phyloP scores from a whole-genome alignment of 768 basidiomycete genomes.

The Rhodocollybia butyracea region DNA sequence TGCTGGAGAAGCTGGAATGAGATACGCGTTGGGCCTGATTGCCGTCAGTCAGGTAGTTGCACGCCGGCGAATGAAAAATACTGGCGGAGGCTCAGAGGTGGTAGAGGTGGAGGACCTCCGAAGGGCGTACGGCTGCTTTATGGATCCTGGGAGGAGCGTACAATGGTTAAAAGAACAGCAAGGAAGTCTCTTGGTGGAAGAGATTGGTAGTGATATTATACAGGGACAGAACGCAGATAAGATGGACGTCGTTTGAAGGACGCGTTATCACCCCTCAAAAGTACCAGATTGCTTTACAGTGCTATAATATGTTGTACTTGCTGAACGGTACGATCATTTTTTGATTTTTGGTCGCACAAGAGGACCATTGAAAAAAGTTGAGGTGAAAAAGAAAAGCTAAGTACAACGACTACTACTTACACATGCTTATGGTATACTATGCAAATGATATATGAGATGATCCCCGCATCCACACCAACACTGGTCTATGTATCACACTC shows the following conservation, averaged over 20 bases:
- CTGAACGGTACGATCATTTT: no score
- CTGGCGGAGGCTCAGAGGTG: conserved; percentile 43
- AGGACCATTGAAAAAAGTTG: no score
- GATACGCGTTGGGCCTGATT: conserved; percentile 93
- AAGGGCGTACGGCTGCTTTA: conserved; percentile 83
- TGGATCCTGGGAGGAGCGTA: conserved; percentile 90
- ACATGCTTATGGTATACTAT: no score
- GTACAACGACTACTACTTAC: no score
- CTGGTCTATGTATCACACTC: no score
- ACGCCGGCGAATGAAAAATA: conserved; percentile 54
- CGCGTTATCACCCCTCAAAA: background rate
- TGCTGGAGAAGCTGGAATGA: conserved; percentile 85
- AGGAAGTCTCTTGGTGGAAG: conserved; percentile 71
- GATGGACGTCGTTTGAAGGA: background rate
- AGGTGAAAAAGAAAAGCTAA: no score
- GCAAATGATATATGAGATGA: no score
- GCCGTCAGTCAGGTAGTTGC: conserved; percentile 89
- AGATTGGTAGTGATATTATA: conserved; percentile 33
- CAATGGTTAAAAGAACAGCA: conserved; percentile 89
- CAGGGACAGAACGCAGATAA: background rate
- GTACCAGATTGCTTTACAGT: background rate
- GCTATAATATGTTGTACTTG: background rate
- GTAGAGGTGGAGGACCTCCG: conserved; percentile 87
- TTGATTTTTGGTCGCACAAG: no score
- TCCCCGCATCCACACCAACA: no score